phyloP scores from a whole-genome alignment of 768 basidiomycete species.

The Epithele typhae region DNA sequence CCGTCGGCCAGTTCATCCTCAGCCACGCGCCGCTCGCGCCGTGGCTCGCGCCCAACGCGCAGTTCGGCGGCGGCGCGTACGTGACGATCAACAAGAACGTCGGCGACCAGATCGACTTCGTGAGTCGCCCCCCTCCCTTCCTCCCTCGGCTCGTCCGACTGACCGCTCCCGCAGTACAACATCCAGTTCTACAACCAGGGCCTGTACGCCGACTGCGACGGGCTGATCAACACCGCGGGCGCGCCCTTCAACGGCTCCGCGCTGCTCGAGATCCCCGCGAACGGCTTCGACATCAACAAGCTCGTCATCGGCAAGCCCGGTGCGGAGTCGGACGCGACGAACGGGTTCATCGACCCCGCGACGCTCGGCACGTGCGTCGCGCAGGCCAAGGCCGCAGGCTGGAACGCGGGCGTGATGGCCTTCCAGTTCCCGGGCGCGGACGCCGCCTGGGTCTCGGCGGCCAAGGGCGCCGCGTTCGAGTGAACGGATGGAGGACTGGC shows the following conservation, averaged over 20 bases:
- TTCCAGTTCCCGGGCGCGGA: slow-evolving; percentile 10
- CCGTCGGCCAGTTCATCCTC: slow-evolving; percentile 15
- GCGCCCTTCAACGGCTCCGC: slow-evolving; percentile 34
- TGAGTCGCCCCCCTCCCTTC: slow-evolving; percentile 10
- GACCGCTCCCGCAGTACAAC: slow-evolving; percentile 20
- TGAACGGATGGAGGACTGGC: no score
- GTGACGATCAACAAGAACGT: slow-evolving; percentile 46
- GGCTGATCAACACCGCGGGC: slow-evolving; percentile 35
- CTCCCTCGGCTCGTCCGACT: no score
- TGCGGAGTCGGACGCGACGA: slow-evolving; percentile 28
- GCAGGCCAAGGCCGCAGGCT: slow-evolving; percentile 31
- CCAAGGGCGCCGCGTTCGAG: slow-evolving; percentile 6
- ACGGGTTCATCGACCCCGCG: slow-evolving; percentile 29
- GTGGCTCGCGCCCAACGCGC: slow-evolving; percentile 10
- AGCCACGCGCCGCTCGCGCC: slow-evolving; percentile 25
- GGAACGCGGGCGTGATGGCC: slow-evolving; percentile 38
- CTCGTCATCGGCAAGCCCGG: slow-evolving; percentile 70
- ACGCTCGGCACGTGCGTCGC: slow-evolving; percentile 28
- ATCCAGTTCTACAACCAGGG: slow-evolving; percentile 20
- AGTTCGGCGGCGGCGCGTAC: slow-evolving; percentile 44
- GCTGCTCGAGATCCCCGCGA: slow-evolving; percentile 46
- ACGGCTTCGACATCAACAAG: slow-evolving; percentile 51
- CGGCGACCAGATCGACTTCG: slow-evolving; percentile 58
- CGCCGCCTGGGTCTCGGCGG: slow-evolving; percentile 11
- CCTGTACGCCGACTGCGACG: slow-evolving; percentile 31